Percentiles rank a stretch among this genome's conserved stretches.
phyloP scores from a whole-genome alignment of 345 rosid genomes.

The Gossypium arboreum region DNA sequence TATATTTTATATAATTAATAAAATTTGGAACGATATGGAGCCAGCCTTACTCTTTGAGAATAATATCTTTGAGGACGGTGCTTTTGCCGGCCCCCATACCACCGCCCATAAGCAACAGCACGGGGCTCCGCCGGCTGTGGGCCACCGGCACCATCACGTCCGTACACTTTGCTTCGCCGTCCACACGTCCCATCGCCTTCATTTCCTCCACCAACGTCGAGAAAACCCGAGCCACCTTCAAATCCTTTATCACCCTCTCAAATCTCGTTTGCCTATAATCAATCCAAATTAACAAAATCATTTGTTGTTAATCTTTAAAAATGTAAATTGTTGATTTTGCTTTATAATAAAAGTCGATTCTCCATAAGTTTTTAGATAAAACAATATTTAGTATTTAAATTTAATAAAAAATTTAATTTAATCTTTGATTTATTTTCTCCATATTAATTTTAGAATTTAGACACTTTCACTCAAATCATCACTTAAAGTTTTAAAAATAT shows the following conservation, averaged over 20 bases:
- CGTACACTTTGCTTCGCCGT: slow-evolving; percentile 39
- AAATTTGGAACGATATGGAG: background rate
- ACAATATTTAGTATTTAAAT: no score
- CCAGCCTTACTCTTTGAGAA: slow-evolving; percentile 56
- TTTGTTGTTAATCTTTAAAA: no score
- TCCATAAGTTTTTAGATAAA: no score
- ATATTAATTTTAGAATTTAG: no score
- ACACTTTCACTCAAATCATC: no score
- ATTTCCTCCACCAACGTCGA: slow-evolving; percentile 77
- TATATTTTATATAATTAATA: no score
- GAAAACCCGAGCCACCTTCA: slow-evolving; percentile 73
- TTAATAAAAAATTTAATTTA: no score
- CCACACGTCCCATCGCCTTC: slow-evolving; percentile 49
- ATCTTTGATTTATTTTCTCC: no score
- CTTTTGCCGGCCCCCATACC: slow-evolving; percentile 99
- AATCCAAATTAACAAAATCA: background rate
- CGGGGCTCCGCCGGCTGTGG: slow-evolving; percentile 72
- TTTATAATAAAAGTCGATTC: no score
- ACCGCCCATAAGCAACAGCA: slow-evolving; percentile 93
- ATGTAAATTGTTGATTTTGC: no score
- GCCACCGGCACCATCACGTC: slow-evolving; percentile 90
- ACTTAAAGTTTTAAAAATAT: no score
- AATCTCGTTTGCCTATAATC: slow-evolving; percentile 62
- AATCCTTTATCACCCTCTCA: slow-evolving; percentile 60
- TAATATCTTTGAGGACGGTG: slow-evolving; percentile 76